Percentiles rank a stretch among this genome's conserved stretches.
phyloP scores from a whole-genome alignment of 306 rosid genomes.

The Trifolium dubium region DNA sequence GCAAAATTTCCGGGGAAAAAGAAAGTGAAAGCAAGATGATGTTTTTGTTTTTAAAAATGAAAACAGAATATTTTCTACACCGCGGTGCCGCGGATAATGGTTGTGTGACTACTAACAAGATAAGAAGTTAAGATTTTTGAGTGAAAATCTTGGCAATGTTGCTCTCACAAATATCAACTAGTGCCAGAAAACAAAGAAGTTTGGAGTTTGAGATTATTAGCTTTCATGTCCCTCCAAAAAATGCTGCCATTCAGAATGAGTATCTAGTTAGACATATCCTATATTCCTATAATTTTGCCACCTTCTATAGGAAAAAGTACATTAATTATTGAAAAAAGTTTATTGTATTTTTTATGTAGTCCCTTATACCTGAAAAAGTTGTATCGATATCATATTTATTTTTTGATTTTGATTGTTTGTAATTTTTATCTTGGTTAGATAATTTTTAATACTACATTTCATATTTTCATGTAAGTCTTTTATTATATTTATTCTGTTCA shows the following conservation, averaged over 20 bases:
- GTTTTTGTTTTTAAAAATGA: not conserved
- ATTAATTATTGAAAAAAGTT: not conserved
- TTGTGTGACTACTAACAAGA: not conserved
- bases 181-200: not conserved
- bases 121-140: not conserved
- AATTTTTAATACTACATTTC: not conserved
- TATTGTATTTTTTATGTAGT: not conserved
- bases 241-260: conserved; percentile 15
- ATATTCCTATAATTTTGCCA: not conserved
- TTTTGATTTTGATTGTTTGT: not conserved
- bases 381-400: too few species aligned
- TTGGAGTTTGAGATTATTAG: not conserved
- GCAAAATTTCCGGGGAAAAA: too few species aligned
- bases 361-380: too few species aligned
- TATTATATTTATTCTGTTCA: too few species aligned
- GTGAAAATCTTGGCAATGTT: conserved; percentile 8
- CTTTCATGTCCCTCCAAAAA: not conserved
- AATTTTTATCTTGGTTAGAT: not conserved
- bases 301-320: not conserved
- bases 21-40: not conserved
- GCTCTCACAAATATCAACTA: not conserved
- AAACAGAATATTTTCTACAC: not conserved
- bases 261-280: not conserved
- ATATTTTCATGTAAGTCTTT: not conserved
- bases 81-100: not conserved